These are phyloP conservation scores for Decorospora gaudefroyi DNA, from an alignment of 2,329 filamentous ascomycete genomes.

Conservation along the genomic window DNA sequence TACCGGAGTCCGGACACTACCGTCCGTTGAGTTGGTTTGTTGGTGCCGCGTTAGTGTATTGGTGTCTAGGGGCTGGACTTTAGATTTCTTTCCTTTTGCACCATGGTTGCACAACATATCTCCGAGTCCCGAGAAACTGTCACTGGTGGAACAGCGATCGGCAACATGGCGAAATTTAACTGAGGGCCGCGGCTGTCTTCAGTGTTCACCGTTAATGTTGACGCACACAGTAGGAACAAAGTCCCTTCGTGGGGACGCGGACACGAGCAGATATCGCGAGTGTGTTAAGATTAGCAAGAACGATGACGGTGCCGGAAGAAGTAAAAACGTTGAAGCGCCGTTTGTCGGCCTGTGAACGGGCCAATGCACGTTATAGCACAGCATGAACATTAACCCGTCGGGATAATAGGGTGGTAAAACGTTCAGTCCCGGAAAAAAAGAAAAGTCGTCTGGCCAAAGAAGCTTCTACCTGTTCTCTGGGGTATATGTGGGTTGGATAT, in stretches of 20 bases:
- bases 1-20: not conserved
- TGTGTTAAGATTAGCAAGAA: not conserved
- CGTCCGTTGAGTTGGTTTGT: not conserved
- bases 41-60: slow-evolving; percentile 5
- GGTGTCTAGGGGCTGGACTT: not conserved
- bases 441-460: slow-evolving; percentile 2
- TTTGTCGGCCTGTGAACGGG: slow-evolving; percentile 7
- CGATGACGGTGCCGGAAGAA: not conserved
- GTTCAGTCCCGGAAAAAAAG: not conserved
- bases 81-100: slow-evolving; percentile 1
- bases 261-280: not conserved
- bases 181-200: not conserved
- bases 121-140: not conserved
- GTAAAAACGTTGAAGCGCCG: slow-evolving; percentile 10
- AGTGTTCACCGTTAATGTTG: slow-evolving; percentile 1
- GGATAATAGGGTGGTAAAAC: slow-evolving; percentile 3
- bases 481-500: not conserved
- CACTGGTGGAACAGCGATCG: not conserved
- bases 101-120: slow-evolving; percentile 3
- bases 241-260: slow-evolving; percentile 13
- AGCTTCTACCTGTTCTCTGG: not conserved
- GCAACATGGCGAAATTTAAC: not conserved
- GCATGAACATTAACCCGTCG: slow-evolving; percentile 9
- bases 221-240: not conserved
- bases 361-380: slow-evolving; percentile 3